Base-by-base conservation (phyloP, 768 basidiomycete genomes). In the Suillus lakei region DNA sequence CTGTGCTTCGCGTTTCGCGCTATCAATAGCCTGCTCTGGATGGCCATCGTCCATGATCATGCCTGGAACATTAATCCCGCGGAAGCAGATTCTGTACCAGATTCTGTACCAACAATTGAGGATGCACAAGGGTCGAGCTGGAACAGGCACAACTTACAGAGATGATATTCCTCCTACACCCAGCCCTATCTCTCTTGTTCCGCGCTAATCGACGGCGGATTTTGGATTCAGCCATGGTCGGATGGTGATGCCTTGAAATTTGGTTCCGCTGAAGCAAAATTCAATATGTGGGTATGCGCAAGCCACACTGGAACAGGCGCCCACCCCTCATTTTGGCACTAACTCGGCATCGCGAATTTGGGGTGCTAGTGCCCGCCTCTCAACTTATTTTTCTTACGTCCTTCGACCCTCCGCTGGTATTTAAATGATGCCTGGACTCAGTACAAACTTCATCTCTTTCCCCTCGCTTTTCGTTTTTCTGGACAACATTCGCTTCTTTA, bases 191-290 rank as follows among this genome's bases (percentile, higher is more conserved):
- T 21, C 21, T 32, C 53, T n/a, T 32, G 2, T 34, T 54, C 34
- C 10, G 53, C 21, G 28, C 8, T 34, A 32, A n/a, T 21, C 10
- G 21, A 32, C 5, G 32, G 30, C 18, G 32, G 7, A 18, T 32
- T 32, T 18, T 54, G 32, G 21, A n/a, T 54, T 2, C 5, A 32
- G 21, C 18, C 21, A 32, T 34, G n/a, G 53, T 53, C 51, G 16
- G 21, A 53, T 30, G 51, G 18, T 53, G 15, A 23, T 46, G 4
- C 41, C 13, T 28, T 12, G 54, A 39, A 13, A 9, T 30, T 23
- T 43, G 44, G 32, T 65, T 51, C 64, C 50, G 30, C 60, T 60
- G 60, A 55, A 55, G 51, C 50, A 60, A 43, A 21, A 38, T 30
- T 44, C 44, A 13, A 39, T 23, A 16, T 53, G 18, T 10, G 38